These are phyloP conservation scores for Phellopilus nigrolimitatus DNA, from an alignment of 1,284 basidiomycete genomes.

Conservation along the genomic window DNA sequence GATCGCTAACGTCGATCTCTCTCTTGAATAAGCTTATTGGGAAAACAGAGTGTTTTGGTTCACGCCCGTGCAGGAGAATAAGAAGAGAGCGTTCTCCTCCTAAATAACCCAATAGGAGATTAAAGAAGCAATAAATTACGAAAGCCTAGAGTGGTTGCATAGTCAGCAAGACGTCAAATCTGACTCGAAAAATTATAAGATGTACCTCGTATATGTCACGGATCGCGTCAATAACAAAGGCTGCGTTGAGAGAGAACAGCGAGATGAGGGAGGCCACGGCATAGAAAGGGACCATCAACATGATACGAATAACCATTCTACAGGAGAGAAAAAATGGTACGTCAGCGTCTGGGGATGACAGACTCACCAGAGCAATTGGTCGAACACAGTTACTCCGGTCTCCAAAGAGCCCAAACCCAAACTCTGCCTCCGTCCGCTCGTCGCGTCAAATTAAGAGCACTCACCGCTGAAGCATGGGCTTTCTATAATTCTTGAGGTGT, in stretches of 20 bases:
- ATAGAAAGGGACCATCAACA: conserved; percentile 97
- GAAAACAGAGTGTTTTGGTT: conserved; percentile 83
- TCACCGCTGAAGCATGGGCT: conserved; percentile 76
- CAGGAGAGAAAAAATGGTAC: not conserved
- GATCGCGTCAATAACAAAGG: conserved; percentile 94
- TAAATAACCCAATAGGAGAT: conserved; percentile 78
- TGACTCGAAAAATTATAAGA: conserved; percentile 5
- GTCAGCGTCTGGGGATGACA: too few species aligned
- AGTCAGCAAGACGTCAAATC: conserved; percentile 12
- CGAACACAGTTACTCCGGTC: too few species aligned
- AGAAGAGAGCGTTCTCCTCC: conserved; percentile 92
- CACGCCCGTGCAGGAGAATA: conserved; percentile 86
- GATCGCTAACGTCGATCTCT: conserved; percentile 88
- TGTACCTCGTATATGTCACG: conserved; percentile 94
- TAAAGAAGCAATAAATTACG: conserved; percentile 93
- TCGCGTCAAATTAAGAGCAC: conserved; percentile 31
- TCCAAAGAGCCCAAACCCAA: too few species aligned
- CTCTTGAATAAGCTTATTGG: conserved; percentile 75
- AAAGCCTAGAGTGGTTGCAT: conserved; percentile 61
- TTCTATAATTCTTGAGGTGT: conserved; percentile 88
- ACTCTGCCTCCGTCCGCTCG: not conserved
- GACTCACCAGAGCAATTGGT: too few species aligned
- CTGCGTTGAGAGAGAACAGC: conserved; percentile 89
- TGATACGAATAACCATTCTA: conserved; percentile 92
- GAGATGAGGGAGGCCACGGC: conserved; percentile 89